Conservation (phyloP, 148 eudicot species). For the Cornus suecica region DNA sequence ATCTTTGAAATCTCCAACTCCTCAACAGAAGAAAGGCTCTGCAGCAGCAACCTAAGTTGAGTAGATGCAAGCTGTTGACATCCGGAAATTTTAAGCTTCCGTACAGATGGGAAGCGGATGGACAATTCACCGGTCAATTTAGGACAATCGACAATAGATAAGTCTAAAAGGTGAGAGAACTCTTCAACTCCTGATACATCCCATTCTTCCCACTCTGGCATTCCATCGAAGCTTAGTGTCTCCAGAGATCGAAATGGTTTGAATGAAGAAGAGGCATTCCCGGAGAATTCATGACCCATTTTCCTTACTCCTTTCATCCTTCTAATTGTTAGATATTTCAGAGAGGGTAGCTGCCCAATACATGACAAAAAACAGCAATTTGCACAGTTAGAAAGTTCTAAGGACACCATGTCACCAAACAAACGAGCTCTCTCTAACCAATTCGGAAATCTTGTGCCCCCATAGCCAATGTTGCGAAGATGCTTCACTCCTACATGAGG, state of each 20-base stretch:
- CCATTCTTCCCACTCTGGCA: neutral
- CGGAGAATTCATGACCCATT: neutral
- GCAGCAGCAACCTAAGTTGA: too few species aligned
- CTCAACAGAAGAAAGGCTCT: too few species aligned
- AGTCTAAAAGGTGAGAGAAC: neutral
- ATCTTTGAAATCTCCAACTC: too few species aligned
- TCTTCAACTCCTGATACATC: too few species aligned
- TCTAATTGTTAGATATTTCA: constrained; percentile 3
- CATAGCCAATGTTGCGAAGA: neutral
- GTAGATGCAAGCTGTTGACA: neutral
- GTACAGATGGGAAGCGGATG: neutral
- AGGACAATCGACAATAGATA: neutral
- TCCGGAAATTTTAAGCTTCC: neutral
- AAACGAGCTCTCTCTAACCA: constrained; percentile 12
- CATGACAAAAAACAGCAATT: constrained; percentile 5
- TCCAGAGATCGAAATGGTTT: neutral
- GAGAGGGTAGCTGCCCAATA: constrained; percentile 6
- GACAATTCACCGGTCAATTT: neutral
- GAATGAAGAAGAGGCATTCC: neutral
- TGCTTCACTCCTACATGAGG: constrained; percentile 9
- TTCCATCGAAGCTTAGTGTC: neutral
- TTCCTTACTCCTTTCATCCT: neutral
- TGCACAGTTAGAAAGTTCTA: neutral
- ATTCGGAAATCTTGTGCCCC: neutral
- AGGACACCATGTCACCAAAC: neutral